Evolutionary conservation across 352 stramenopile species (phyloP), one percentile per base, ranked within the genome.

Genomic region (Lagenidium sp.): DNA sequence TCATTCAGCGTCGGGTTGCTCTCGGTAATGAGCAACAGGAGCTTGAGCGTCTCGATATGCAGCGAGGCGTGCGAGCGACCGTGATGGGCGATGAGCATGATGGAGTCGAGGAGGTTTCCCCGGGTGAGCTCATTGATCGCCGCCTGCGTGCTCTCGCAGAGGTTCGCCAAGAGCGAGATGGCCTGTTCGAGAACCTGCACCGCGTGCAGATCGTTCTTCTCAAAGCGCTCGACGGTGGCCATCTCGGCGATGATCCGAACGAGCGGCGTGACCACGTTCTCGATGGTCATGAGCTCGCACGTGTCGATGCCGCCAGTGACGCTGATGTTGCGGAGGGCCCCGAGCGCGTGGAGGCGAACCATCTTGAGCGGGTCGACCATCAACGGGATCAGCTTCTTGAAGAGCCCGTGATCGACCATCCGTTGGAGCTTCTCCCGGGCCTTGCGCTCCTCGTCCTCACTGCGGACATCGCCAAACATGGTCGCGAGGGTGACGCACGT

Each of bases 241-340:
- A 62, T 70, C 44, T 87, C 71, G 2, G 61, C 40, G 35, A 92
- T 72, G 40, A 94, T 59, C 35, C 81, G 85, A 13, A 86, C 65
- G 26, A 88, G 53, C 23, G 81, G 81, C 48, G 78, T 85, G 40
- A 91, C 63, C 16, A 88, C 73, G 38, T 85, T 85, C 42, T 85
- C 65, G 15, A 47, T 50, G 23, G 69, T 89, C 70, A 94, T 84
- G 34, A 70, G 50, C 62, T 94, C 82, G 40, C 75, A 94, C 16
- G 86, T 63, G 55, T 90, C 79, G 29, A 87, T 59, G 28, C 82
- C 82, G 36, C 82, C 82, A 0, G 80, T 86, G n/a, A 91, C 75
- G 48, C 77, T 92, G 40, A 94, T 88, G 56, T 94, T 94, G 51
- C 80, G 78, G 41, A 92, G 60, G 12, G 82, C 82, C 18, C 82